Evolutionary conservation across 2,329 filamentous ascomycete genomes (phyloP), one percentile per base, ranked within the genome.

Genomic region (Aureobasidium subglaciale): DNA sequence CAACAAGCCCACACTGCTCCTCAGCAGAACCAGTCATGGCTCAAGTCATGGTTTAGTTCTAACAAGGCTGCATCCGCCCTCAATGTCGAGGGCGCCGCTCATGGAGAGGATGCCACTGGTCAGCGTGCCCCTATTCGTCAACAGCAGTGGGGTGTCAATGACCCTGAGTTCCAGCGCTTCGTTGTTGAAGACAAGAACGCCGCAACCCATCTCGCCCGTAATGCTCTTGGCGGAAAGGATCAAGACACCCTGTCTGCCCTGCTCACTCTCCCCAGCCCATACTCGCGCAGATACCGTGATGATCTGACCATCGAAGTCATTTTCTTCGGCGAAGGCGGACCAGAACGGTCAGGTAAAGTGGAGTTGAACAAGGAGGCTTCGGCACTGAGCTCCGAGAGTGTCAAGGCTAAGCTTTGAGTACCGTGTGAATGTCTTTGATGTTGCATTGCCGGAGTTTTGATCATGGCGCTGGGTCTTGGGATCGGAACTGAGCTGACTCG

Each of bases 221-320:
- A 99, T 67, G 93, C 93, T 0, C 82, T 99, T 27, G 93, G 93
- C 55, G 93, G 93, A 10, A 90, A 87, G 68, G 91, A 99, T 65
- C 84, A 85, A 65, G 95, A 99, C 72, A 93, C 96, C 79, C 82
- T 99, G 15, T 95, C 88, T 65, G 92, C 92, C 18, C 76, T 99
- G 59, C 78, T 99, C 63, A 97, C 93, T 1, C 78, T 99, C 20
- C 91, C 92, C 2, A 88, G 89, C 56, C 95, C 93, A 0, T 96
- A 91, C 67, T 95, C 89, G 27, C 81, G 93, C 66, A 79, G 93
- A 66, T 99, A 97, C 68, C 83, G 92, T 63, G 93, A 99, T 68
- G 93, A 99, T 68, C 75, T 99, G 60, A 99, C 93, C 0, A 92
- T 99, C 15, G 90, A 99, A 71, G 93, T 99, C 59, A 95, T 99